Conservation (phyloP, 2,329 filamentous ascomycete genomes). For the Botrytis fragariae region DNA sequence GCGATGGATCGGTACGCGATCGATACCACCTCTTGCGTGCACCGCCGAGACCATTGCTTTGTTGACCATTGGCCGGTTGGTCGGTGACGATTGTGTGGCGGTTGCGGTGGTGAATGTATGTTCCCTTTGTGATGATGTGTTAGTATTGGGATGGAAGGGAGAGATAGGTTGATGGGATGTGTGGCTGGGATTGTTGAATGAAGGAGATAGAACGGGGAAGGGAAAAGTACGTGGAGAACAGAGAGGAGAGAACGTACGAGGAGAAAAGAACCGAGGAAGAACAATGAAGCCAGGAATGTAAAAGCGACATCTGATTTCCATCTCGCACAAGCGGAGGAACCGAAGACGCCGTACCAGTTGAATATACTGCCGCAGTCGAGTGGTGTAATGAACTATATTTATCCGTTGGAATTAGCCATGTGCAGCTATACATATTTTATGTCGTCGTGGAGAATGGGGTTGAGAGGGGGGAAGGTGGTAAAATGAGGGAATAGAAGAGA, state of each 20-base stretch:
- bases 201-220: conserved; percentile 28
- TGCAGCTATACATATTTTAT: too few relatives aligned
- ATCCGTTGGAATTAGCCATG: not conserved
- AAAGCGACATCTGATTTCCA: conserved; percentile 57
- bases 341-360: conserved; percentile 82
- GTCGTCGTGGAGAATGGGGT: fast-evolving
- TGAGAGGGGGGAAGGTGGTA: too few relatives aligned
- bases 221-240: conserved; percentile 18
- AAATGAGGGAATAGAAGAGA: not conserved
- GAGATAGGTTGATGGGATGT: too few relatives aligned
- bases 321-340: conserved; percentile 64
- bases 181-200: conserved; percentile 14
- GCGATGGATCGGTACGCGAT: conserved; percentile 1
- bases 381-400: conserved; percentile 62
- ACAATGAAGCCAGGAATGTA: conserved; percentile 29
- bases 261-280: conserved; percentile 30
- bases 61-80: conserved; percentile 3
- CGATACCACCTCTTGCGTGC: conserved; percentile 23
- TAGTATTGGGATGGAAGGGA: not conserved
- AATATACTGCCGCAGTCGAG: conserved; percentile 74
- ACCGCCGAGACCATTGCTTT: not conserved
- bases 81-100: conserved; percentile 3
- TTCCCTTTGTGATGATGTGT: conserved; percentile 10
- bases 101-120: conserved; percentile 18
- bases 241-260: conserved; percentile 25